A percentile compares a stretch with the other conserved stretches of the same genome.
phyloP scores from a whole-genome alignment of 306 rosid genomes.

The Malus sylvestris region DNA sequence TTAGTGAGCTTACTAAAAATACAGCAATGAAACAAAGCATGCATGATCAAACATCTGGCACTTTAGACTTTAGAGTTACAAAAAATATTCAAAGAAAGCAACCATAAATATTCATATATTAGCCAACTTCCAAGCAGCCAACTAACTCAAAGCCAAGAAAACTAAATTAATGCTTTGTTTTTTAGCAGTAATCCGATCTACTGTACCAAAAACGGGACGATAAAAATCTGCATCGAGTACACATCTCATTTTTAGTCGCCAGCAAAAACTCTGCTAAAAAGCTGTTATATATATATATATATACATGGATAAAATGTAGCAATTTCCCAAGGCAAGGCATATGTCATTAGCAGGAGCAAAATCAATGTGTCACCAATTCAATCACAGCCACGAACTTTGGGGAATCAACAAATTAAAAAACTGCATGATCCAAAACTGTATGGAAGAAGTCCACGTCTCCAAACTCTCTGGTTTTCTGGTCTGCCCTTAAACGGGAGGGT shows the following conservation, averaged over 20 bases:
- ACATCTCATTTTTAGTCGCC: too few relatives aligned
- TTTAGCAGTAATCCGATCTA: background rate
- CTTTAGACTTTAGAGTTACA: background rate
- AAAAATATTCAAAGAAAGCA: background rate
- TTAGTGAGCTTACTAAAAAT: background rate
- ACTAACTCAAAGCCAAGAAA: background rate
- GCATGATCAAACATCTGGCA: background rate
- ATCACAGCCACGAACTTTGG: background rate
- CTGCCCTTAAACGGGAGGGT: slow-evolving; percentile 10
- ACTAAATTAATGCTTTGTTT: background rate
- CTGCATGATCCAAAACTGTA: background rate
- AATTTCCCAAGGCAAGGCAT: slow-evolving; percentile 14
- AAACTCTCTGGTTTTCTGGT: slow-evolving; percentile 10
- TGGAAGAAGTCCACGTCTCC: slow-evolving; percentile 22
- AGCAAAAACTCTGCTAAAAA: too few relatives aligned
- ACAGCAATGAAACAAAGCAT: background rate
- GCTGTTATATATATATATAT: background rate
- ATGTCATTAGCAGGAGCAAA: background rate
- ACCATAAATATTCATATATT: background rate
- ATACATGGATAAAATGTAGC: background rate
- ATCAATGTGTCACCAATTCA: background rate
- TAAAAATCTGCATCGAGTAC: too few relatives aligned
- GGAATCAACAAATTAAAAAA: background rate
- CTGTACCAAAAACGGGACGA: background rate
- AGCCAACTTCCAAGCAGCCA: slow-evolving; percentile 5